Conservation (phyloP, 2,329 filamentous ascomycete species). For the Fusarium sp. region DNA sequence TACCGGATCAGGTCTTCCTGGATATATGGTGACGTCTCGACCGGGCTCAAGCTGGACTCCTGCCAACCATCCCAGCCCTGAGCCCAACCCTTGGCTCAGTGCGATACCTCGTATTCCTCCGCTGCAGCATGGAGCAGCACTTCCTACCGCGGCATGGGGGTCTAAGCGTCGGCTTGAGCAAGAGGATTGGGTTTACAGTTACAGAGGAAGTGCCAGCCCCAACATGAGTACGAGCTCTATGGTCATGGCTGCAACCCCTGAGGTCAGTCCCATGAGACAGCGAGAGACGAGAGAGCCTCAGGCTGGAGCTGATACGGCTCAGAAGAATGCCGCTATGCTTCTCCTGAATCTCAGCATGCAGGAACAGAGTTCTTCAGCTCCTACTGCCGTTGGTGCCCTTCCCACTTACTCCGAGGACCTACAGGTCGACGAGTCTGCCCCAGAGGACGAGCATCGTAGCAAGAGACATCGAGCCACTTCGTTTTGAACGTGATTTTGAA, state of each 20-base stretch:
- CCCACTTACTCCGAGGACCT: not conserved
- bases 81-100: conserved; percentile 46
- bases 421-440: not conserved
- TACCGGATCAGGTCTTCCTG: conserved; percentile 47
- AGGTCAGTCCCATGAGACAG: conserved; percentile 34
- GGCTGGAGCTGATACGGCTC: conserved; percentile 22
- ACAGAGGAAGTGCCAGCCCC: conserved; percentile 45
- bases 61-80: conserved; percentile 34
- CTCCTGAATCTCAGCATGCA: conserved; percentile 43
- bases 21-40: conserved; percentile 48
- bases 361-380: conserved; percentile 9
- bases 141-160: conserved; percentile 31
- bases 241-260: conserved; percentile 35
- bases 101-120: conserved; percentile 41
- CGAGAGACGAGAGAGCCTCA: conserved; percentile 1
- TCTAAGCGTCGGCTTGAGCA: conserved; percentile 45
- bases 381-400: not conserved
- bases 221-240: conserved; percentile 32
- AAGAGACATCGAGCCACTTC: conserved; percentile 45
- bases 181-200: conserved; percentile 35
- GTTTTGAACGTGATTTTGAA: conserved; percentile 17
- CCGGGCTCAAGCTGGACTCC: conserved; percentile 45
- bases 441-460: conserved; percentile 37
- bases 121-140: conserved; percentile 22
- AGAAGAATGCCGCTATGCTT: conserved; percentile 46